These are phyloP conservation scores for Geotrichum fermentans DNA, from an alignment of 1,139 yeast species.

Conservation along the genomic window DNA sequence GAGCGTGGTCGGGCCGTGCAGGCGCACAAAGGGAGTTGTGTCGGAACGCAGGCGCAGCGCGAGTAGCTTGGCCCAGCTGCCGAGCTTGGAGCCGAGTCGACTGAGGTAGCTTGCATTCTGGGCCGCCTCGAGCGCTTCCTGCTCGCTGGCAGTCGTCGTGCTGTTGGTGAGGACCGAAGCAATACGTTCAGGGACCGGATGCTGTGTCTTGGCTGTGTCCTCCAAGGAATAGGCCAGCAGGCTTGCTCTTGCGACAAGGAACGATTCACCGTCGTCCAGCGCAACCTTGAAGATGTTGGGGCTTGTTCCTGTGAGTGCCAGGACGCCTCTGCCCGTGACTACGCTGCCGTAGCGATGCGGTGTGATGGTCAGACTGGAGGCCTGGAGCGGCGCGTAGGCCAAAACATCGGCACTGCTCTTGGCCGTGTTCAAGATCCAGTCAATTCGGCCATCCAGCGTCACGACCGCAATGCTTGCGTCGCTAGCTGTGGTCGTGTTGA, in stretches of 20 bases:
- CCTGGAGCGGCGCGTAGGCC: slow-evolving; percentile 31
- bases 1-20: slow-evolving; percentile 24
- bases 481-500: slow-evolving; percentile 23
- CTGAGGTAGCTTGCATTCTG: background rate
- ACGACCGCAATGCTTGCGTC: slow-evolving; percentile 33
- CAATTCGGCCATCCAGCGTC: slow-evolving; percentile 39
- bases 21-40: slow-evolving; percentile 19
- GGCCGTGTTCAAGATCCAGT: slow-evolving; percentile 33
- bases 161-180: background rate
- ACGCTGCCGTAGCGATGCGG: slow-evolving; percentile 32
- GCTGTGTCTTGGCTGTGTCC: slow-evolving; percentile 20
- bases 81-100: background rate
- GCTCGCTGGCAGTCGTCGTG: background rate
- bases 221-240: slow-evolving; percentile 38
- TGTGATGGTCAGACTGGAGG: slow-evolving; percentile 26
- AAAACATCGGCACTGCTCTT: slow-evolving; percentile 26
- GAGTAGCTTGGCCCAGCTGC: background rate
- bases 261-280: slow-evolving; percentile 34
- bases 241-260: slow-evolving; percentile 33
- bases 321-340: slow-evolving; percentile 39
- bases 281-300: slow-evolving; percentile 36
- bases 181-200: slow-evolving; percentile 5
- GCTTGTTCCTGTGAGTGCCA: slow-evolving; percentile 34
- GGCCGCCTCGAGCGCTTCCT: background rate
- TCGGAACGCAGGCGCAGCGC: slow-evolving; percentile 21